These are phyloP conservation scores for Suillus clintonianus DNA, from an alignment of 768 basidiomycete species.

Conservation along the genomic window DNA sequence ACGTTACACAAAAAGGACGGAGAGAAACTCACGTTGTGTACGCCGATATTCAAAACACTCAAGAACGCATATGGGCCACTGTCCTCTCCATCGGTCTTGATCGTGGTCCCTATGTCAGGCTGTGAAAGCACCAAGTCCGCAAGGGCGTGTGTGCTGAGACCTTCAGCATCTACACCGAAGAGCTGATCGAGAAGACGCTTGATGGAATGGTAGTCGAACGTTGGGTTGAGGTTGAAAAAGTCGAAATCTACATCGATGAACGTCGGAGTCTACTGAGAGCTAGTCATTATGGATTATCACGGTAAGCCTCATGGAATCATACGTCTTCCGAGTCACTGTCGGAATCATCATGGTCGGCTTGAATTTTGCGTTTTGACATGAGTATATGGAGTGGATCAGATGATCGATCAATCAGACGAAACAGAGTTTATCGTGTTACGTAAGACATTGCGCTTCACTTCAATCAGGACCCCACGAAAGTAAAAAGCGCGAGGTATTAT, in stretches of 20 bases:
- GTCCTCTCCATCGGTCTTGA: constrained; percentile 74
- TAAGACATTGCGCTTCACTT: background rate
- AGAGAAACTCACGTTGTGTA: constrained; percentile 53
- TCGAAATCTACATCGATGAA: constrained; percentile 59
- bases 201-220: constrained; percentile 83
- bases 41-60: constrained; percentile 78
- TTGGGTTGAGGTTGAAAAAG: constrained; percentile 86
- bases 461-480: background rate
- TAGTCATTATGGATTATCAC: background rate
- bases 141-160: constrained; percentile 70
- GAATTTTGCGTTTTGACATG: constrained; percentile 61
- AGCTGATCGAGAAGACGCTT: constrained; percentile 73
- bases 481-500: background rate
- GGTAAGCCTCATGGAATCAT: constrained; percentile 34
- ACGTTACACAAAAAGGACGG: background rate
- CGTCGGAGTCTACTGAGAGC: constrained; percentile 15
- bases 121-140: constrained; percentile 79
- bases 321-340: constrained; percentile 43
- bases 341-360: constrained; percentile 31
- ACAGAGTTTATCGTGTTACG: background rate
- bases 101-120: constrained; percentile 78
- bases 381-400: background rate
- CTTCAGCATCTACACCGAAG: constrained; percentile 71
- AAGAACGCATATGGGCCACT: constrained; percentile 85
- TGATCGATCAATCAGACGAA: no score